Evolutionary conservation across 371 early-diverging fungal genomes (phyloP).

Genomic region (Sporodiniella umbellata): DNA sequence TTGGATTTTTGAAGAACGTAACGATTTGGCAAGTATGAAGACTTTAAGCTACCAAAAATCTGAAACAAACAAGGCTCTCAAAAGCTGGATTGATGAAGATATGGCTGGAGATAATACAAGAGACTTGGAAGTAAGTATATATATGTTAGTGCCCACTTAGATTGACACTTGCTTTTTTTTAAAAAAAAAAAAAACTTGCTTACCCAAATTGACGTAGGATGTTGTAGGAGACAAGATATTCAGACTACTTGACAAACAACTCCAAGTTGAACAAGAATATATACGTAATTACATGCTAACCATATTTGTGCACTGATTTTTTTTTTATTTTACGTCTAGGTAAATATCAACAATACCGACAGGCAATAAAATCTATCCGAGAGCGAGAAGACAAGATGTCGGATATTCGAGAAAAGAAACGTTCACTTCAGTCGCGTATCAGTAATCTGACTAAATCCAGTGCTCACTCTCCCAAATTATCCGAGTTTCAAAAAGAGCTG

Average conservation of each 20-base stretch:
- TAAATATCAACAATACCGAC: constrained; percentile 42
- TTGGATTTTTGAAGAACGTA: constrained; percentile 46
- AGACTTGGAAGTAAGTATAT: constrained; percentile 34
- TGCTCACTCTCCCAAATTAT: constrained; percentile 30
- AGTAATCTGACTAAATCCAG: constrained; percentile 24
- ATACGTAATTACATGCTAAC: constrained; percentile 34
- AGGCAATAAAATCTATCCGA: constrained; percentile 44
- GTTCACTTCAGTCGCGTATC: constrained; percentile 35
- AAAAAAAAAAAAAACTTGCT: background rate
- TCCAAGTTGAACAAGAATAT: constrained; percentile 36
- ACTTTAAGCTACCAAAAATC: constrained; percentile 31
- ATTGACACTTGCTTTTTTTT: too few species aligned
- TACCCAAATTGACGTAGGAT: constrained; percentile 16
- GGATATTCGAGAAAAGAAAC: constrained; percentile 43
- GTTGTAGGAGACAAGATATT: constrained; percentile 33
- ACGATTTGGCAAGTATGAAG: constrained; percentile 33
- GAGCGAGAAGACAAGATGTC: constrained; percentile 41
- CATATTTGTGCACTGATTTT: background rate
- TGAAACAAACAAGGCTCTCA: constrained; percentile 31
- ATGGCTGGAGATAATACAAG: constrained; percentile 16
- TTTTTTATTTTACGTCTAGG: constrained; percentile 5
- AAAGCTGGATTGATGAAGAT: constrained; percentile 35
- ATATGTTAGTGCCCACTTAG: background rate
- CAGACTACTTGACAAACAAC: constrained; percentile 27
- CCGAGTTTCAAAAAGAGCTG: constrained; percentile 37